These are phyloP conservation scores for Plasmopara halstedii DNA, from an alignment of 352 stramenopile genomes.

Conservation along the genomic window DNA sequence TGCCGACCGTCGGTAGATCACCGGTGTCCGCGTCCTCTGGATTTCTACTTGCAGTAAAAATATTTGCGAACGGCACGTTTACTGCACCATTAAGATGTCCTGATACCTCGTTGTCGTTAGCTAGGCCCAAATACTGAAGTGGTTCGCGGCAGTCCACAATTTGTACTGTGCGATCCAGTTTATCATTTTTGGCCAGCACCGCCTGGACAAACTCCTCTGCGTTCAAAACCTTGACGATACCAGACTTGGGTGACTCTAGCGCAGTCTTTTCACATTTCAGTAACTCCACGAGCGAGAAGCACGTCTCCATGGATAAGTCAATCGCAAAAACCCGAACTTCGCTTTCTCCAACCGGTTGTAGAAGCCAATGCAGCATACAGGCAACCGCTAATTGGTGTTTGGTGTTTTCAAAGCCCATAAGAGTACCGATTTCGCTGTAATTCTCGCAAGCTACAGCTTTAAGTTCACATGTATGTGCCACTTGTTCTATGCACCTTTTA, in stretches of 20 bases:
- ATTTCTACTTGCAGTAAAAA: constrained; percentile 30
- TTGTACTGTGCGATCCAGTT: constrained; percentile 16
- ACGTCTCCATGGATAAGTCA: constrained; percentile 20
- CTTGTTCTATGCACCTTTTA: constrained; percentile 20
- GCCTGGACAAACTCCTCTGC: constrained; percentile 19
- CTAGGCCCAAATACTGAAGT: constrained; percentile 43
- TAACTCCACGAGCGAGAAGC: constrained; percentile 30
- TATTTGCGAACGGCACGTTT: constrained; percentile 43
- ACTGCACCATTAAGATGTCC: constrained; percentile 45
- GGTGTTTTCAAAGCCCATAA: constrained; percentile 26
- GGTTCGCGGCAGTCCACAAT: constrained; percentile 46
- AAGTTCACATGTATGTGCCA: constrained; percentile 22
- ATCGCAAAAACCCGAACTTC: constrained; percentile 17
- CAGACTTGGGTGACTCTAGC: constrained; percentile 17
- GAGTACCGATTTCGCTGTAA: constrained; percentile 13
- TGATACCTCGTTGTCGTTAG: constrained; percentile 25
- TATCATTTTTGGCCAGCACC: constrained; percentile 21
- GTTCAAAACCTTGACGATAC: constrained; percentile 16
- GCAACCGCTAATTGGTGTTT: constrained; percentile 44
- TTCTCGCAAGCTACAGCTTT: neutral
- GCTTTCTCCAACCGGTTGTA: constrained; percentile 18
- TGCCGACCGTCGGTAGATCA: constrained; percentile 14
- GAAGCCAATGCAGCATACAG: constrained; percentile 42
- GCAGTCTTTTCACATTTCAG: constrained; percentile 31
- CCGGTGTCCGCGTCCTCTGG: constrained; percentile 15